Evolutionary conservation across 345 rosid species (phyloP).

Genomic region (Eucalyptus microcorys): DNA sequence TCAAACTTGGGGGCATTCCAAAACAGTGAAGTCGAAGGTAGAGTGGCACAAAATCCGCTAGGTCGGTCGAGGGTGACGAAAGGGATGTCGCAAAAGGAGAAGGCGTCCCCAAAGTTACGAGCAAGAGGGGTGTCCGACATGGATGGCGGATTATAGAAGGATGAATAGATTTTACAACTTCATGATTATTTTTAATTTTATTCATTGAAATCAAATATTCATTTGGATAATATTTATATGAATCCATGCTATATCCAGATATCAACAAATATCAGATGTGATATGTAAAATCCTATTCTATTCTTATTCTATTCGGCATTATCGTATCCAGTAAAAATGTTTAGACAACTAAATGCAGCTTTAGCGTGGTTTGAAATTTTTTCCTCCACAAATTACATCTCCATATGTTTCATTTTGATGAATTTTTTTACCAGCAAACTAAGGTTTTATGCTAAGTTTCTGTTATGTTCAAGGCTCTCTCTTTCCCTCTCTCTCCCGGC

Average conservation of each 20-base stretch:
- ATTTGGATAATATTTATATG: neutral
- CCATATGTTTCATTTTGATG: neutral
- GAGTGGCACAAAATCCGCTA: rapidly evolving
- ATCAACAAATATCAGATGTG: neutral
- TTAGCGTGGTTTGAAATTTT: neutral
- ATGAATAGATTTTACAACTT: neutral
- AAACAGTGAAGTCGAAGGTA: neutral
- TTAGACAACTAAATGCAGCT: no score
- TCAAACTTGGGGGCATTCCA: neutral
- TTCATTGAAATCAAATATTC: neutral
- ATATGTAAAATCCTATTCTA: neutral
- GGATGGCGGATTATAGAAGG: neutral
- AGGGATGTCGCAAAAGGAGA: neutral
- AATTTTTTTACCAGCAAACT: neutral
- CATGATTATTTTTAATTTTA: neutral
- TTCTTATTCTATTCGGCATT: neutral
- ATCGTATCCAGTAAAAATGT: neutral
- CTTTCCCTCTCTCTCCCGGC: neutral
- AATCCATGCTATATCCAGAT: neutral
- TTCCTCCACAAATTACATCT: neutral
- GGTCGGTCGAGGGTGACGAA: neutral
- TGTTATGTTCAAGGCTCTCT: neutral
- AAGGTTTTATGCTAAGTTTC: neutral
- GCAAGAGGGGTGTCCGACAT: neutral
- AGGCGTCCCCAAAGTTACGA: neutral